Percentiles rank a stretch among this genome's conserved stretches.
Conservation (phyloP, 805 yeast species). For the Zygosaccharomyces siamensis region DNA sequence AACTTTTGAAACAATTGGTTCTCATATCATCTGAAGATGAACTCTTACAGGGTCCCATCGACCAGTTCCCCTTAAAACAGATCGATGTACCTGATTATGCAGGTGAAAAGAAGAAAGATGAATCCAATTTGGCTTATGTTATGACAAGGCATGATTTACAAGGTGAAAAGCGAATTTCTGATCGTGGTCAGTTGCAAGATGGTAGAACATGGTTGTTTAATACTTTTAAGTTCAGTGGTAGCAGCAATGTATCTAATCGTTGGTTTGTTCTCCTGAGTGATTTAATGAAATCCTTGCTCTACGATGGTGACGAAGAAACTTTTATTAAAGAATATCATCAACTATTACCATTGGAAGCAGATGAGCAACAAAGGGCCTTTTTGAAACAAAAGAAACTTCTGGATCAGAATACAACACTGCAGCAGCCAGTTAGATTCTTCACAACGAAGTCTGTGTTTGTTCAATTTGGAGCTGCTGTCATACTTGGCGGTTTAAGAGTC, state of each 20-base stretch:
- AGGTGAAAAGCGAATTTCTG: constrained; percentile 44
- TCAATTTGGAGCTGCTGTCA: constrained; percentile 47
- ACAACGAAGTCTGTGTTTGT: constrained; percentile 45
- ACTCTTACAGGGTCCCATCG: constrained; percentile 22
- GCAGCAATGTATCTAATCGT: not conserved
- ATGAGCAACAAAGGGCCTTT: constrained; percentile 38
- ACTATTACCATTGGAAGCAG: constrained; percentile 36
- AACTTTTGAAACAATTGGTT: constrained; percentile 22
- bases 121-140: constrained; percentile 12
- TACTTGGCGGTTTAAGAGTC: constrained; percentile 45
- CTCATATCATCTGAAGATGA: constrained; percentile 18
- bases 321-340: constrained; percentile 42
- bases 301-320: constrained; percentile 39
- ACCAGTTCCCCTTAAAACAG: constrained; percentile 18
- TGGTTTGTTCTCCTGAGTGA: constrained; percentile 34
- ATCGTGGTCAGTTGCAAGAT: constrained; percentile 37
- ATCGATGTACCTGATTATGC: constrained; percentile 19
- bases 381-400: constrained; percentile 33
- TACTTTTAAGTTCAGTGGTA: constrained; percentile 38
- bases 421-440: constrained; percentile 28
- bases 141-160: constrained; percentile 34
- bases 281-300: constrained; percentile 40
- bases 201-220: constrained; percentile 39
- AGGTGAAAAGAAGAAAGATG: constrained; percentile 10
- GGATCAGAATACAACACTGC: constrained; percentile 7